Base-by-base conservation (phyloP, 306 rosid species). In the Rubus idaeus region DNA sequence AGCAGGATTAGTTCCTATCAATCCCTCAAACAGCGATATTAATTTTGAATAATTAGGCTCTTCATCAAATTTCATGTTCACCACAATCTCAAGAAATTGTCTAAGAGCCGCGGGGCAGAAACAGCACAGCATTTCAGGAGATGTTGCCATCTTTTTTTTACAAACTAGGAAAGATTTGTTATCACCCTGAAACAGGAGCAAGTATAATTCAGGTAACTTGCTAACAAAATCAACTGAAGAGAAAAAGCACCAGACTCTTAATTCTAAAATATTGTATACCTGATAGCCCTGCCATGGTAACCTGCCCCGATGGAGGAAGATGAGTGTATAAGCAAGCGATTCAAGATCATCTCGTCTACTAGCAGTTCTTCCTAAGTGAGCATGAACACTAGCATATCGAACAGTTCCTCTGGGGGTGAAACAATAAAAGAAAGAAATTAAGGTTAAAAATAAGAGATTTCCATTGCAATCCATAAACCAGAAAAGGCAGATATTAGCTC, bases 281-380 rank as follows among this genome's bases (percentile, higher is more conserved):
- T 94, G 96, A 84, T 89, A 91, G 21, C 97, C 98, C 84, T 94
- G 97, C 97, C 97, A 94, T 10, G 97, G 96, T 84, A 94, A 85
- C 85, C 93, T 86, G 73, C 97, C 98, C 56, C 89, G 88, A 60
- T 90, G 93, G 69, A 94, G 98, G 76, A 94, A 94, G 70, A 92
- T 88, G 46, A 94, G 95, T 50, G 98, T 90, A 79, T 91, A 94
- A 21, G 98, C 97, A 80, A 94, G 96, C 66, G 98, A 94, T 82
- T 94, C 96, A 63, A 94, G 97, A 86, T 92, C 96, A 63, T 94
- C 98, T 82, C 97, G 88, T 90, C 97, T 89, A 73, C 97, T 92
- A 51, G 98, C 95, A 77, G 98, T 90, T 91, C 98, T 90, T 81
- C 97, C 96, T 81, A 92, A 78, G 77, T 94, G 98, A 67, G 97